Evolutionary conservation across 768 basidiomycete species (phyloP), one percentile per base, ranked within the genome.

Genomic region (Pleurotus platypus): DNA sequence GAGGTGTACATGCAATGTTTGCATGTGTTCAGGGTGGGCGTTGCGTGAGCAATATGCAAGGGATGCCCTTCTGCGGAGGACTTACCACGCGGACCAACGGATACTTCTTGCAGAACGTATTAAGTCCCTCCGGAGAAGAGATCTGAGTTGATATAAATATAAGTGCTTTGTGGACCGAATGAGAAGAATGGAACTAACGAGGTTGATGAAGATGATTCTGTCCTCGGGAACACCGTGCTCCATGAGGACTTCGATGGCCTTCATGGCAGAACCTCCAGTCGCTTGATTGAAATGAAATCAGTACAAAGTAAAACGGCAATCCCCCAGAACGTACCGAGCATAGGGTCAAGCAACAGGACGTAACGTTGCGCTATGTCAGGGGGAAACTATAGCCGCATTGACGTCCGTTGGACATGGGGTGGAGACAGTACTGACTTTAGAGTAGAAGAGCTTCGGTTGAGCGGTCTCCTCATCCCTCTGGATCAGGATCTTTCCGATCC

Each of bases 401-500:
- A 26, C 39, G 42, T 39, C 37, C 24, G 26, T 24, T 9, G 20
- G 53, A 46, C 16, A 27, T 20, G 35, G n/a, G 38, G 9, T 27
- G 16, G 11, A 16, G 20, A 45, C 42, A 13, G 4, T 20, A 20
- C 66, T 35, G 61, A 89, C 90, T 75, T 93, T 92, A 40, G 87
- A 86, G 69, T 92, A 93, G 72, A 96, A 99, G 16, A 99, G 78
- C 72, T 98, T 98, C 0, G 97, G 90, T 56, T 87, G 79, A 1
- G 91, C 82, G 0, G 96, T 99, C 66, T 95, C 94, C 70, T 98
- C 97, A 65, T 99, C 95, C 69, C 96, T 74, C 73, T 99, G 96
- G 60, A 99, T 99, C 48, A 99, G 78, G 66, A 99, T 98, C 77
- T 99, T 99, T 48, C 96, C 96, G 58, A 99, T 96, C 60, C 96